Evolutionary conservation across 805 yeast species (phyloP), one percentile per base, ranked within the genome.

Genomic region (Wickerhamomyces mucosus): DNA sequence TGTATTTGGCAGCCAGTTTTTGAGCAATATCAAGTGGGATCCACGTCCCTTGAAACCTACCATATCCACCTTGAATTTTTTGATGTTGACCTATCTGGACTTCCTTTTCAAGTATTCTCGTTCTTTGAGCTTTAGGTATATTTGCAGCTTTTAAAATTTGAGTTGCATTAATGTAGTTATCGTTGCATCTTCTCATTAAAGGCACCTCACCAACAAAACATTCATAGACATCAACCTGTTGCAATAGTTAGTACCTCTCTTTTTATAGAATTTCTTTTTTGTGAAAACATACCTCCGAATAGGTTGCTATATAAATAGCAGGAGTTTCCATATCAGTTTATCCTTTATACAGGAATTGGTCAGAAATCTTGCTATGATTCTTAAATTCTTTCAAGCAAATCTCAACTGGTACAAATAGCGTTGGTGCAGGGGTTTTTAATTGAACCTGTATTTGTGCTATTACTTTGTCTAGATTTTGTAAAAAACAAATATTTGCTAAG

Each of bases 101-200:
- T 40, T 82, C 92, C 42, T 68, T 73, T 48, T 82, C 92, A 38
- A 82, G 57, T 27, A 82, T 70, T 46, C 80, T 72, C 3, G 92
- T 81, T 53, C 94, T 59, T 47, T 77, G 79, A 2, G 88, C 81
- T 55, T 82, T 82, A 26, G 84, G 80, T 46, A 76, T 78, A 38
- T 78, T 73, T 22, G 88, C 86, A 37, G 81, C 74, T 50, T 82
- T 81, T 43, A 82, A 61, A 22, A 81, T 77, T 51, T 82, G 94
- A 1, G 94, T 82, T 15, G 86, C 85, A 50, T 82, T 82, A 33
- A 92, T 85, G 97, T 97, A 92, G 45, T 88, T 82, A 53, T 92
- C 98, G 30, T 70, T 66, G 38, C 83, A 77, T 36, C 97, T 67
- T 46, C 97, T 72, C 97, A 92, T 92, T n/a, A 50, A 32, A 2